A percentile compares a stretch with the other conserved stretches of the same genome.
Conservation (phyloP, 2,329 filamentous ascomycete species). For the Aureobasidium sp. region DNA sequence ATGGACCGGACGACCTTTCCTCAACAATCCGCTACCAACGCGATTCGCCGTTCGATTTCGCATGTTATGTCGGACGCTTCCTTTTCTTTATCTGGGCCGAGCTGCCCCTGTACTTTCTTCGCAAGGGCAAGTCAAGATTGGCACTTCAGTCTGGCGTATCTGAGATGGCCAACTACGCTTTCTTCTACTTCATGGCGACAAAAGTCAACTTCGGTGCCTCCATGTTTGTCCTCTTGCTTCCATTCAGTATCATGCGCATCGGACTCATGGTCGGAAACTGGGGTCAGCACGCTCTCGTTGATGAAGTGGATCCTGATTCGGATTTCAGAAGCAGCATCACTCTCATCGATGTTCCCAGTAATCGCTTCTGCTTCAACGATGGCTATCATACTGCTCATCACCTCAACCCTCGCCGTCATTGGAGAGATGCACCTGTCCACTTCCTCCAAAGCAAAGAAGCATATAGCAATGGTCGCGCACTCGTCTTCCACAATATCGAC, state of each 20-base stretch:
- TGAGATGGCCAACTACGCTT: slow-evolving; percentile 53
- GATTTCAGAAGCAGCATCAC: slow-evolving; percentile 76
- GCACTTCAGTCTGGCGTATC: slow-evolving; percentile 53
- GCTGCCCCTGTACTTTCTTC: slow-evolving; percentile 64
- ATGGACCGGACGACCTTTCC: slow-evolving; percentile 68
- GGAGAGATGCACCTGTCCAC: slow-evolving; percentile 70
- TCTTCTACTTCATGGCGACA: slow-evolving; percentile 46
- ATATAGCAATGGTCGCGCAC: slow-evolving; percentile 60
- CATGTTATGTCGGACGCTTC: slow-evolving; percentile 68
- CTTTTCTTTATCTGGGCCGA: slow-evolving; percentile 68
- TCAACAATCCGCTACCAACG: slow-evolving; percentile 71
- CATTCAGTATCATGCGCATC: slow-evolving; percentile 58
- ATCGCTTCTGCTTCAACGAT: slow-evolving; percentile 76
- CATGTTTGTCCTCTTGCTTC: slow-evolving; percentile 59
- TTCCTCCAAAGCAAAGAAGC: slow-evolving; percentile 63
- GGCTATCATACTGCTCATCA: slow-evolving; percentile 79
- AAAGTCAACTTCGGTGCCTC: slow-evolving; percentile 49
- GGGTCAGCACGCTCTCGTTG: slow-evolving; percentile 77
- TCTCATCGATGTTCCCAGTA: slow-evolving; percentile 69
- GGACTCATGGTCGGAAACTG: slow-evolving; percentile 78
- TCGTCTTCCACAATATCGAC: slow-evolving; percentile 76
- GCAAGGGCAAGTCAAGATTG: slow-evolving; percentile 50
- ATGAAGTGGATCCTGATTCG: slow-evolving; percentile 65
- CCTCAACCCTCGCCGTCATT: slow-evolving; percentile 70
- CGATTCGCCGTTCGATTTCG: slow-evolving; percentile 58